These are phyloP conservation scores for Xylogone sp. DNA, from an alignment of 2,329 filamentous ascomycete species.

Conservation along the genomic window DNA sequence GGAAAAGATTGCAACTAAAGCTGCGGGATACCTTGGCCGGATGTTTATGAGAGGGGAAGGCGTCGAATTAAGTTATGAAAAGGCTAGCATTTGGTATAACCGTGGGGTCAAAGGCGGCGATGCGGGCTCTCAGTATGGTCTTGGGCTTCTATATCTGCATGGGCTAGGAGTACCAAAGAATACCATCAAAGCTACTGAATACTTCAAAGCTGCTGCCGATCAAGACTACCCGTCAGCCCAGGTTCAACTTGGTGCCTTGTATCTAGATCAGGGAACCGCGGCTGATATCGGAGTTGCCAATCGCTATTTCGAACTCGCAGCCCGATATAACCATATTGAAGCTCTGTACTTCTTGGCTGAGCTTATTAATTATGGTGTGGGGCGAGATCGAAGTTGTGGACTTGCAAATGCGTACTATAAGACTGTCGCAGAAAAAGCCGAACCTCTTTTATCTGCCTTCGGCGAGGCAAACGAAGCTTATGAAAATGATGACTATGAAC, in stretches of 20 bases:
- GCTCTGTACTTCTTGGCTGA: conserved; percentile 72
- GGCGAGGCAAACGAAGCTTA: conserved; percentile 65
- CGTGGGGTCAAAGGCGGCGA: conserved; percentile 62
- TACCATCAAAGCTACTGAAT: conserved; percentile 56
- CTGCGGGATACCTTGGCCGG: conserved; percentile 66
- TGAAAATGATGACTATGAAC: conserved; percentile 58
- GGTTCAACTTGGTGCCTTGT: conserved; percentile 62
- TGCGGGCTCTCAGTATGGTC: conserved; percentile 63
- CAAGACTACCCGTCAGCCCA: conserved; percentile 65
- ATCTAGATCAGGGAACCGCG: conserved; percentile 60
- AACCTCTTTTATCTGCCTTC: conserved; percentile 57
- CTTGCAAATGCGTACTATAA: conserved; percentile 67
- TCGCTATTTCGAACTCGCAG: conserved; percentile 67
- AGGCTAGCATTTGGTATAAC: conserved; percentile 64
- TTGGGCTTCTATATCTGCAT: conserved; percentile 68
- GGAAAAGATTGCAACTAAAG: conserved; percentile 64
- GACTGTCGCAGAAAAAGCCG: conserved; percentile 53
- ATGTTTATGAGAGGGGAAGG: conserved; percentile 73
- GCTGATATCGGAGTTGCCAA: conserved; percentile 46
- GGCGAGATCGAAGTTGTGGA: conserved; percentile 61
- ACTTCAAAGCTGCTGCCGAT: conserved; percentile 64
- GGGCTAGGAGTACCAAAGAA: conserved; percentile 62
- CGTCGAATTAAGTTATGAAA: conserved; percentile 60
- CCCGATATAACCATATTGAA: conserved; percentile 65
- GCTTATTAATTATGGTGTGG: conserved; percentile 61